Percentiles rank a stretch among this genome's conserved stretches.
Evolutionary conservation across 768 basidiomycete genomes (phyloP).

Genomic region (Trametes punicea): DNA sequence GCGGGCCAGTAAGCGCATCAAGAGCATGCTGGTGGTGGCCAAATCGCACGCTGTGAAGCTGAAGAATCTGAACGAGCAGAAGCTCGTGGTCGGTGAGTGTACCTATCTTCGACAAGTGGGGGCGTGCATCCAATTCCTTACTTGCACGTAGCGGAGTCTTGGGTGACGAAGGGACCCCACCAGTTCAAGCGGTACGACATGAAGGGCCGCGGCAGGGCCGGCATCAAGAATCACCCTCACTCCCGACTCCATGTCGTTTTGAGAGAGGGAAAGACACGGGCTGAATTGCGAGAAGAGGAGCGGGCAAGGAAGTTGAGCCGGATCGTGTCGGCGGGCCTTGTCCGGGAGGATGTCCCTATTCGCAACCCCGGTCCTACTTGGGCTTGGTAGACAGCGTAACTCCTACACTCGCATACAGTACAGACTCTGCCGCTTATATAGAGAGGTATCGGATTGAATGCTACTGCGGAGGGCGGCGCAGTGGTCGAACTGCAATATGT

Average conservation of each 20-base stretch:
- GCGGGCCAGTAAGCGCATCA: slow-evolving; percentile 77
- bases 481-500: too few species aligned
- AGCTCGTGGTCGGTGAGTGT: slow-evolving; percentile 78
- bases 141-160: slow-evolving; percentile 69
- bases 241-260: slow-evolving; percentile 74
- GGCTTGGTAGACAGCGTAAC: slow-evolving; percentile 66
- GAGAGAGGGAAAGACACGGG: slow-evolving; percentile 76
- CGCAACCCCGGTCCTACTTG: slow-evolving; percentile 69
- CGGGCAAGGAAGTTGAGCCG: slow-evolving; percentile 65
- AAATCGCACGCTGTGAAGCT: slow-evolving; percentile 79
- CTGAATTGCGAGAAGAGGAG: slow-evolving; percentile 60
- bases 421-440: slow-evolving; percentile 9
- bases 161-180: slow-evolving; percentile 84
- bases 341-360: slow-evolving; percentile 77
- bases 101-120: not conserved
- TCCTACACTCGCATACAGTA: slow-evolving; percentile 4
- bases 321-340: slow-evolving; percentile 76
- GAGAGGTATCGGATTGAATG: not conserved
- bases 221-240: slow-evolving; percentile 72
- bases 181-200: slow-evolving; percentile 68
- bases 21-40: slow-evolving; percentile 85
- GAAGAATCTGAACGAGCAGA: slow-evolving; percentile 68
- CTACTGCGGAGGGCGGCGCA: slow-evolving; percentile 2
- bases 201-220: slow-evolving; percentile 77
- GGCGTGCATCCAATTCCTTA: not conserved